Conservation (phyloP, 208 protist genomes). For the Strigomonas culicis region DNA sequence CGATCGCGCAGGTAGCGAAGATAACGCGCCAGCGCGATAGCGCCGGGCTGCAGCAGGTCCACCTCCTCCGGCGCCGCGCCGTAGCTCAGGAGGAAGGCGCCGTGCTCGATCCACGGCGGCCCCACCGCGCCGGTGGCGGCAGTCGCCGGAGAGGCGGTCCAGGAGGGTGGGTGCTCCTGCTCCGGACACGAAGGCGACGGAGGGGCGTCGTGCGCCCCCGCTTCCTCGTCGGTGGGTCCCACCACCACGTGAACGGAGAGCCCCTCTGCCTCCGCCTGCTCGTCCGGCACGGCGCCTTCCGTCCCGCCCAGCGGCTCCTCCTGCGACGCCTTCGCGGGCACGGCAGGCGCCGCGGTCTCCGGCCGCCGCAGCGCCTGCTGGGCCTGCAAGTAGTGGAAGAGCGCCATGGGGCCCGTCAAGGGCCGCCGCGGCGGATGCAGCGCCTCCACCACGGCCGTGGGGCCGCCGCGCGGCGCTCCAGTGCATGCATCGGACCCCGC, state of each 20-base stretch:
- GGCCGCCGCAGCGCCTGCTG: background rate
- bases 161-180: too few species aligned
- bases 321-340: background rate
- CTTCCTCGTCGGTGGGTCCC: too few species aligned
- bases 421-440: background rate
- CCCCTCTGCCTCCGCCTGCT: background rate
- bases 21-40: too few species aligned
- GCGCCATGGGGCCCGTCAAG: constrained; percentile 7
- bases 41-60: too few species aligned
- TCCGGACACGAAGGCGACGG: background rate
- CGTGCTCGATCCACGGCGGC: constrained; percentile 38
- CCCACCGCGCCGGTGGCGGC: background rate
- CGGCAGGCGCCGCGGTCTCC: background rate
- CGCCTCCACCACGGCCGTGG: background rate
- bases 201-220: background rate
- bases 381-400: constrained; percentile 11
- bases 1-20: too few species aligned
- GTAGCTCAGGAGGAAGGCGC: constrained; percentile 41
- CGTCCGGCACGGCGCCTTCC: background rate
- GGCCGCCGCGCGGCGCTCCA: background rate
- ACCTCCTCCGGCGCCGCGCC: constrained; percentile 4
- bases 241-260: too few species aligned
- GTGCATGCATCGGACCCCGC: background rate
- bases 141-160: background rate
- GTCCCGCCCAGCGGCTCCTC: background rate